Percentiles rank a stretch among this genome's conserved stretches.
phyloP scores from a whole-genome alignment of 176 grass and related monocot species.

The Alloteropsis semialata region DNA sequence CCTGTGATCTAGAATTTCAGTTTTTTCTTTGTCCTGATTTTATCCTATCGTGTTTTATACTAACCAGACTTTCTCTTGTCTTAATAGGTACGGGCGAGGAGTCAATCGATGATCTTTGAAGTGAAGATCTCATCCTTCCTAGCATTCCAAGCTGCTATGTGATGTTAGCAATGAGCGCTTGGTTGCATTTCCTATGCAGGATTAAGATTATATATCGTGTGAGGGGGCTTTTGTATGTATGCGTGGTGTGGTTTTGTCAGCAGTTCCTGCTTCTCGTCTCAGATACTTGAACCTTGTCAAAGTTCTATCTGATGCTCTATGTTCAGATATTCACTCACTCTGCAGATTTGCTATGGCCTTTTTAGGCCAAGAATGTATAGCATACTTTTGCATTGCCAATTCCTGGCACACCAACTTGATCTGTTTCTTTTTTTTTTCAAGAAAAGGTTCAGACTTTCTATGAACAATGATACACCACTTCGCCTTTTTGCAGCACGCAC shows the following conservation, averaged over 20 bases:
- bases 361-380: background rate
- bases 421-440: background rate
- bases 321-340: background rate
- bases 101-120: background rate
- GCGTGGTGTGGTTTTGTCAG: background rate
- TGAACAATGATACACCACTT: constrained; percentile 35
- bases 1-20: background rate
- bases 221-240: background rate
- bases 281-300: background rate
- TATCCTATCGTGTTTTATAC: background rate
- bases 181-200: background rate
- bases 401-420: background rate
- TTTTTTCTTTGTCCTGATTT: background rate
- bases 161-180: background rate
- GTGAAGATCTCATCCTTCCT: background rate
- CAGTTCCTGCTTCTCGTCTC: background rate
- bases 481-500: constrained; percentile 30
- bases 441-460: background rate
- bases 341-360: background rate
- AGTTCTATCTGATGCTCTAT: constrained; percentile 3
- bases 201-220: background rate
- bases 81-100: background rate
- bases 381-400: background rate
- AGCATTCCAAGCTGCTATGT: background rate
- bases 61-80: background rate